Conservation (phyloP, 176 grass and related monocot species). For the Tuctoria greenei region DNA sequence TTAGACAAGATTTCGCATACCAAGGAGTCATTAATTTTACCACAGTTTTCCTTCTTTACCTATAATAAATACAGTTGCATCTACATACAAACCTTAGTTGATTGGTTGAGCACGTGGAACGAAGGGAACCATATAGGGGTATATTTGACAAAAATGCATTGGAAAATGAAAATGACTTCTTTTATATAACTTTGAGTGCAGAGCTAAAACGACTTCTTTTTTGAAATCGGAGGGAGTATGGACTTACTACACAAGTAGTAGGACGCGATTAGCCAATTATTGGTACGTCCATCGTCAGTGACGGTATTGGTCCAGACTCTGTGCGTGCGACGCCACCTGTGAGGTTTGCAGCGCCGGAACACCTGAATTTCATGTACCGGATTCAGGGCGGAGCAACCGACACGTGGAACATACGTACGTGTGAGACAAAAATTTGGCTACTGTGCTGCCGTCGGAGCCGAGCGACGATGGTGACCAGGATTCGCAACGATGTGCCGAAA, state of each 20-base stretch:
- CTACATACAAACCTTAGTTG: no score
- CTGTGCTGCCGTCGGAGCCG: neutral
- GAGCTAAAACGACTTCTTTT: no score
- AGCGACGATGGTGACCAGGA: neutral
- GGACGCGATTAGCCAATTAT: conserved; percentile 1
- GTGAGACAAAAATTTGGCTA: neutral
- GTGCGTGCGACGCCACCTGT: neutral
- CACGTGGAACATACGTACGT: neutral
- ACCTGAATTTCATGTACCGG: neutral
- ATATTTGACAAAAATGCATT: no score
- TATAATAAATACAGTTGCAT: no score
- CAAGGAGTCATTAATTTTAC: no score
- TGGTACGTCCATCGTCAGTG: neutral
- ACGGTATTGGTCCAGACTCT: neutral
- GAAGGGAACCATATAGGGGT: no score
- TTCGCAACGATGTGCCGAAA: neutral
- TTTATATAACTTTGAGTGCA: no score
- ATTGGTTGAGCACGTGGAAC: no score
- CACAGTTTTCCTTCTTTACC: no score
- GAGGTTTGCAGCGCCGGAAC: neutral
- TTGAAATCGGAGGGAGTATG: no score
- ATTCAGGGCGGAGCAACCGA: neutral
- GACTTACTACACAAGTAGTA: neutral
- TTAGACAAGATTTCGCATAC: no score
- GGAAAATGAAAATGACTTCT: no score